Evolutionary conservation across 2,329 filamentous ascomycete species (phyloP), one percentile per base, ranked within the genome.

Genomic region (Setomelanomma holmii): DNA sequence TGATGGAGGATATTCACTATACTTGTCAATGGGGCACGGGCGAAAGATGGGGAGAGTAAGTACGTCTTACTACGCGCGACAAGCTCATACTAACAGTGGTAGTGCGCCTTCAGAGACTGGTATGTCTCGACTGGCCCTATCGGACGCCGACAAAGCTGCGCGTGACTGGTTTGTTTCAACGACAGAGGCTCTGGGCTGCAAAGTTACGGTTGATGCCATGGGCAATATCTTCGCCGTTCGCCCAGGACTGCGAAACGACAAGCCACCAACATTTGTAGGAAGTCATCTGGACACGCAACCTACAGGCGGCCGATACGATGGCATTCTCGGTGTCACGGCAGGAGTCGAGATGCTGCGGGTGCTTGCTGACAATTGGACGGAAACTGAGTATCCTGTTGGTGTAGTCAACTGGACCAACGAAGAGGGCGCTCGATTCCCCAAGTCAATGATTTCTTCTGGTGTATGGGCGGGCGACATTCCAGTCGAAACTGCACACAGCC

Each of bases 391-490:
- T 34, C 87, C 87, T 1, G 81, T 93, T 0, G 89, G 89, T 1
- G 84, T 92, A 1, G 85, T 93, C 2, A 91, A 92, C 66, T 91
- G 88, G 88, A 92, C 88, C 2, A 90, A 90, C 66, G 90, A 95
- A 76, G 91, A 95, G 76, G 90, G 90, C 2, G 90, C 90, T 1
- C 83, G 90, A 0, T 93, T 93, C 58, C 89, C 90, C 0, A 86
- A 86, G 47, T 89, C 85, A 23, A 92, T 91, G 85, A 77, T 89
- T 21, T 80, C 86, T 0, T 91, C 89, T 0, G 89, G 88, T 1
- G 90, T 93, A 12, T 93, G 90, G 89, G 85, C 89, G 0, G 88
- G 81, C n/a, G 78, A 78, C 0, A 87, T 90, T 7, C 75, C 87
- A 0, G 74, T 90, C 3, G 80, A 86, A 12, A 79, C 76, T 43